Percentiles rank a stretch among this genome's conserved stretches.
phyloP scores from a whole-genome alignment of 257 asterid species.

The Ligustrum vulgare region DNA sequence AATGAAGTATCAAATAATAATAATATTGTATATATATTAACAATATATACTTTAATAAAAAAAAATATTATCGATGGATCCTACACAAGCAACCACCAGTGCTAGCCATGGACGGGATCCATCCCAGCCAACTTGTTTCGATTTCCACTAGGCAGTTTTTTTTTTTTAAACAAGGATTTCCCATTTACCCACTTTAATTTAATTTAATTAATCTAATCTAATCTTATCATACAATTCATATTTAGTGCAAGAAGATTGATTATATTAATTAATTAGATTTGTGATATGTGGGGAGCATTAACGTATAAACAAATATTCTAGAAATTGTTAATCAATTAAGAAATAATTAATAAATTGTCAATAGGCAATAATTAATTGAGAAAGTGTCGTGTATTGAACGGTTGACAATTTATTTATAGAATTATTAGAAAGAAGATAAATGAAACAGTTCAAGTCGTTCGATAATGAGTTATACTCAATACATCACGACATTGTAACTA shows the following conservation, averaged over 20 bases:
- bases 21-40: no score
- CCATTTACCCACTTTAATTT: not conserved
- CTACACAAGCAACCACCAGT: no score
- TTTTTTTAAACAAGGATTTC: not conserved
- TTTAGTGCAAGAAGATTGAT: not conserved
- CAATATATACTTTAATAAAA: no score
- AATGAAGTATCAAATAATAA: no score
- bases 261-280: not conserved
- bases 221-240: not conserved
- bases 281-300: not conserved
- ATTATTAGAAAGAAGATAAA: constrained; percentile 9
- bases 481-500: no score
- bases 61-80: no score
- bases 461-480: no score
- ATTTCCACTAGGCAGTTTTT: constrained; percentile 1
- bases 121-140: no score
- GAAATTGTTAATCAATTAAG: constrained; percentile 30
- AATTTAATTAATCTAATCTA: no score
- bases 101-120: no score
- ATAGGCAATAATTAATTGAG: not conserved
- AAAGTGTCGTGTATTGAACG: constrained; percentile 43
- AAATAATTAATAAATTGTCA: constrained; percentile 24
- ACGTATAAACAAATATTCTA: not conserved
- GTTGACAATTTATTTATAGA: constrained; percentile 34
- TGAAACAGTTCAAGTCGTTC: no score